Percentiles rank a stretch among this genome's conserved stretches.
phyloP scores from a whole-genome alignment of 257 asterid species.

The Verbena officinalis region DNA sequence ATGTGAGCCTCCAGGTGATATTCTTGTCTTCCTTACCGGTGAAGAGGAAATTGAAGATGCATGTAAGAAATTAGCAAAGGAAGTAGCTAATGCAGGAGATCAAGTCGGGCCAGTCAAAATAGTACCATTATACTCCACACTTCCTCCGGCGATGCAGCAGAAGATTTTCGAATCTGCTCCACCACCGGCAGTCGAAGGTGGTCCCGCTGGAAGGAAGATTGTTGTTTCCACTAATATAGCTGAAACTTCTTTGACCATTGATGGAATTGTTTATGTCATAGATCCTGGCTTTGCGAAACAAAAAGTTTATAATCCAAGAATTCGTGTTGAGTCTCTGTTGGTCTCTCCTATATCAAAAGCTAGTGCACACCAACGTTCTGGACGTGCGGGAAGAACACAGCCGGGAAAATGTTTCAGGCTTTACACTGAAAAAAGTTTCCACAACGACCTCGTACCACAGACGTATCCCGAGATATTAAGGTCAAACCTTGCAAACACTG shows the following conservation, averaged over 20 bases:
- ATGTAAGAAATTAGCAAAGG: conserved; percentile 76
- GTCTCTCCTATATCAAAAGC: conserved; percentile 99
- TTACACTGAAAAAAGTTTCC: conserved; percentile 83
- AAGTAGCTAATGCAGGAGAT: conserved; percentile 80
- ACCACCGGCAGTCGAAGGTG: conserved; percentile 85
- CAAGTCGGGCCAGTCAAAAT: conserved; percentile 86
- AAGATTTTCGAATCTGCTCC: conserved; percentile 97
- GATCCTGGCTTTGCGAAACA: conserved; percentile 98
- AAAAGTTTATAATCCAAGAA: conserved; percentile 89
- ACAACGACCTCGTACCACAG: conserved; percentile 91
- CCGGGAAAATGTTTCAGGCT: conserved; percentile 98
- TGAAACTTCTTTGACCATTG: conserved; percentile 95
- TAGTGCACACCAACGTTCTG: conserved; percentile 96
- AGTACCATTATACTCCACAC: conserved; percentile 92
- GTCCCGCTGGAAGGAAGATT: conserved; percentile 94
- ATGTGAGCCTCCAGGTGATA: conserved; percentile 89
- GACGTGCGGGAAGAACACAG: conserved; percentile 99
- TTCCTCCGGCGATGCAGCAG: conserved; percentile 99
- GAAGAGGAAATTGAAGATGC: conserved; percentile 99
- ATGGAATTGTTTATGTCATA: conserved; percentile 95
- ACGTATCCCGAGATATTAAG: conserved; percentile 92
- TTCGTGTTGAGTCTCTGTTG: conserved; percentile 92
- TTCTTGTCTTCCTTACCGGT: conserved; percentile 95
- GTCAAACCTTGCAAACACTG: conserved; percentile 92
- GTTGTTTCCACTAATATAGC: conserved; percentile 97